phyloP scores from a whole-genome alignment of 306 rosid genomes.

The Cercis canadensis region DNA sequence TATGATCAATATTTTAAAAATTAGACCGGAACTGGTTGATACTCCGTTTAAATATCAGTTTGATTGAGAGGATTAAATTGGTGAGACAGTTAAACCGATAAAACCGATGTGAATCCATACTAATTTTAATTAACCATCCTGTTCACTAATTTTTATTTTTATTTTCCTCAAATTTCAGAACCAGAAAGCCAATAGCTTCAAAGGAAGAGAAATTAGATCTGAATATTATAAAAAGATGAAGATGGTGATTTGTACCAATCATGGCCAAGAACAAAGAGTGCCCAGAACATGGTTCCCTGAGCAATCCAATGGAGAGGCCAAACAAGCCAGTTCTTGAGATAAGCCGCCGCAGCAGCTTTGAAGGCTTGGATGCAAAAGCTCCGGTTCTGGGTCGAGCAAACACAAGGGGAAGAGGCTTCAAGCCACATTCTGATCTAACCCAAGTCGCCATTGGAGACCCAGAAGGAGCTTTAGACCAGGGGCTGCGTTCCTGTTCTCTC shows the following conservation, averaged over 20 bases:
- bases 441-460: constrained; percentile 77
- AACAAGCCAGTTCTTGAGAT: constrained; percentile 75
- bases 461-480: constrained; percentile 33
- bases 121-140: too few relatives aligned
- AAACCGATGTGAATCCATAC: too few relatives aligned
- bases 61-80: too few relatives aligned
- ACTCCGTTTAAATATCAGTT: too few relatives aligned
- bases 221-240: too few relatives aligned
- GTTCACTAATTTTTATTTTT: too few relatives aligned
- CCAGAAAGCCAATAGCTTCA: too few relatives aligned
- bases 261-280: constrained; percentile 98
- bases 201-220: too few relatives aligned
- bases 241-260: constrained; percentile 66
- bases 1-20: too few relatives aligned
- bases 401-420: constrained; percentile 66
- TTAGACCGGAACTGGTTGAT: too few relatives aligned
- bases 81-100: too few relatives aligned
- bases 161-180: too few relatives aligned
- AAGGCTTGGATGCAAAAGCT: constrained; percentile 40
- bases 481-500: constrained; percentile 27
- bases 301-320: constrained; percentile 99
- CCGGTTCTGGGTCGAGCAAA: constrained; percentile 55
- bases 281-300: constrained; percentile 99
- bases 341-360: constrained; percentile 81
- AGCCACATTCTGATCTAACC: constrained; percentile 85